Conservation (phyloP, 176 grass and related monocot genomes). For the Rhynchospora pubera region DNA sequence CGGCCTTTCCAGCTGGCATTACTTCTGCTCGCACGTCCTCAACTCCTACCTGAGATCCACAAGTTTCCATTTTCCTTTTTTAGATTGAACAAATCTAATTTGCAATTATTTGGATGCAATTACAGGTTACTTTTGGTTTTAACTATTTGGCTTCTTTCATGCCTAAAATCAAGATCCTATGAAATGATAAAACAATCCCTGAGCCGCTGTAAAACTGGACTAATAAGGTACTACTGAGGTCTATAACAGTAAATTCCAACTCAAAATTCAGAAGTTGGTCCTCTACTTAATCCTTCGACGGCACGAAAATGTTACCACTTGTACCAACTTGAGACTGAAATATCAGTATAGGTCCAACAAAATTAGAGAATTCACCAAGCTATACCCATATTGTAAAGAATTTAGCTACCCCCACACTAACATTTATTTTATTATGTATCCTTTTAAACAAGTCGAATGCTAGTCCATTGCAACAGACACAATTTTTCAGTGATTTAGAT, state of each 20-base stretch:
- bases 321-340: background rate
- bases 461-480: background rate
- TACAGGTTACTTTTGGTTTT: background rate
- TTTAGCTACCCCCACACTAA: background rate
- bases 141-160: background rate
- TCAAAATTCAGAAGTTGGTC: background rate
- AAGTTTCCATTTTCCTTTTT: constrained; percentile 1
- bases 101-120: background rate
- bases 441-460: background rate
- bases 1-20: constrained; percentile 74
- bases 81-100: background rate
- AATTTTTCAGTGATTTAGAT: background rate
- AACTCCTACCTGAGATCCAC: constrained; percentile 52
- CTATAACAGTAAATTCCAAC: background rate
- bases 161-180: background rate
- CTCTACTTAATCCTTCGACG: background rate
- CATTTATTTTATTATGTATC: background rate
- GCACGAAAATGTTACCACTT: background rate
- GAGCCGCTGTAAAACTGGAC: background rate
- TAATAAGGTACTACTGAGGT: background rate
- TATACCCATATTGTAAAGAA: background rate
- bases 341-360: background rate
- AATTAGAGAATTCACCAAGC: background rate
- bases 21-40: constrained; percentile 81
- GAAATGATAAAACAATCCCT: no score